Base-by-base conservation (phyloP, 257 asterid species). In the Lavandula angustifolia region DNA sequence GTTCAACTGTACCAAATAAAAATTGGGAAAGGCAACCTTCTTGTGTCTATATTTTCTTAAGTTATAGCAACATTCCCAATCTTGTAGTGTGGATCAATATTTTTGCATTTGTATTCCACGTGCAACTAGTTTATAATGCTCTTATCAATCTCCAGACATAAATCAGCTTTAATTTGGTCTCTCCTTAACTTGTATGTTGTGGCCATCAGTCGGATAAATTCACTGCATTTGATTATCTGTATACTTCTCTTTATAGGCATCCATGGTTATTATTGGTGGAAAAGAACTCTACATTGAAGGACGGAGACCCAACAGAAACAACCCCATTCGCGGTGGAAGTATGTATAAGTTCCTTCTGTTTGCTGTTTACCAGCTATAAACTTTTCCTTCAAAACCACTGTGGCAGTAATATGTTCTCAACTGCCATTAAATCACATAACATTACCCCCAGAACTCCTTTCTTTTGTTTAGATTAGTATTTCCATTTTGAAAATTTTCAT, bases 211-310 rank as follows among this genome's bases (percentile, higher is more conserved):
- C 58, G 5, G 70, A 27, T 46, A 32, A 42, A 54, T 63, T 7
- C 3, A 51, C 61, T 34, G 17, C 3, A 17, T 43, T 14, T 59
- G 41, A 47, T 51, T 18, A 59, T 43, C n/a, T 67, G 40, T 32
- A n/a, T 69, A 42, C 70, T 67, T 35, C 52, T 50, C 37, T 67
- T 75, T 81, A 62, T 71, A 94, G 99, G 99, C 97, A 71, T 83
- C 95, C 17, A 66, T 73, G 13, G 96, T 94, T 70, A 82, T 83
- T 73, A 81, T 94, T 64, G 86, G 79, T 54, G 87, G 85, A 38
- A 81, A 94, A 73, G 95, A 83, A 64, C 89, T 94, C 67, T 82
- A 84, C 79, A 81, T 90, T 55, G 99, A 94, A 86, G 99, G 97
- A 50, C 82, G 99, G 62, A 81, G 96, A 80, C 96, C 96, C 4